Base-by-base conservation (phyloP, 768 basidiomycete species). In the Suillus spraguei region DNA sequence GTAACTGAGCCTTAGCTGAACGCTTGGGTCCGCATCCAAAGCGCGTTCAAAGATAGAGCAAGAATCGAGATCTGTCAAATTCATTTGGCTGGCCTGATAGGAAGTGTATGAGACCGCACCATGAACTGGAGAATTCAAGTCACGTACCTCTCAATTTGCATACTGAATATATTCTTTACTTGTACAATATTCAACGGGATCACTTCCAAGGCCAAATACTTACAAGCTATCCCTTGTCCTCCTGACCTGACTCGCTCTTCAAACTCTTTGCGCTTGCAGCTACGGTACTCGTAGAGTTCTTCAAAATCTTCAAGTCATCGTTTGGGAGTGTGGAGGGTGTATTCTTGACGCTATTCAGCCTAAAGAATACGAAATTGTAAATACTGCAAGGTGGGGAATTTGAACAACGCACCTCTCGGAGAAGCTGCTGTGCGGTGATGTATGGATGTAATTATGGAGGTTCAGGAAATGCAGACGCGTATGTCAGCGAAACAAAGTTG, bases 321-420 rank as follows among this genome's bases (percentile, higher is more conserved):
- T 70, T 90, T 93, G 14, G 97, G 97, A 1, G 96, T 95, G 58
- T 89, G 88, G 73, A 95, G 92, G 14, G 90, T 85, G 36, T 92
- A 85, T 74, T 99, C 97, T 81, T 99, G 96, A 61, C 97, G 85
- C 68, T 99, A 97, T n/a, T 98, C 95, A 56, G 97, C 97, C 92
- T 95, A 69, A 4, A 60, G 52, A 16, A 52, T 55, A 56, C 33
- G 50, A 41, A 59, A 17, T 14, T 49, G 16, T 14, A 17, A 20
- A 39, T 0, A 53, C 44, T 38, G 22, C 10, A 20, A 0, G 46
- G 8, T 9, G n/a, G 32, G 10, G 14, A 20, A 60, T 4, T 35
- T 6, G 39, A 38, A 55, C 33, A 13, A 62, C 77, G 54, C 74
- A 92, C 93, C 82, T 99, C 97, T n/a, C 97, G 90, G 10, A 99